Base-by-base conservation (phyloP, 176 grass and related monocot species). In the Guadua angustifolia region DNA sequence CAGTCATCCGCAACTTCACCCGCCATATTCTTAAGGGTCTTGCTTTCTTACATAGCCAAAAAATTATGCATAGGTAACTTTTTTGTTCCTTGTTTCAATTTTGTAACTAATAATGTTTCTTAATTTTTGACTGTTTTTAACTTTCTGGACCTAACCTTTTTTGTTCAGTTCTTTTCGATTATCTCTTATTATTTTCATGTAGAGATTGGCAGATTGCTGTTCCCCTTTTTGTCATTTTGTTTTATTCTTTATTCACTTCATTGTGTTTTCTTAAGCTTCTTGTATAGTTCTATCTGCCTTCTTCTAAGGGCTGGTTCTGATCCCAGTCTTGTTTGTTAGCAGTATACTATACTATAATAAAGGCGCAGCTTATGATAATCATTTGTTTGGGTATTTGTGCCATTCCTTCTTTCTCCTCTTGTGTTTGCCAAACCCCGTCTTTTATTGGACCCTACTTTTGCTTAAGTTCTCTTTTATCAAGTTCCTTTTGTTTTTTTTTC, bases 11-110 rank as follows among this genome's bases (percentile, higher is more conserved):
- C 71, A 95, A 86, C 88, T 99, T 99, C 82, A 99, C 97, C 29
- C 93, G 93, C 25, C 97, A 99, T 94, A 99, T 99, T 52, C 91
- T 99, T 50, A 94, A 79, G 24, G 97, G 97, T 67, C 82, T 99
- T 64, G 78, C 87, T 73, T 99, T 95, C 87, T 90, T 99, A 35
- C 97, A 99, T 80, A 94, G 97, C 71, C 82, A 99, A 90, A 94
- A 96, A 49, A 99, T 99, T 73, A 94, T 85, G 72, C 86, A 82
- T 85, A 83, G 76, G 73, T 86, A 75, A 61, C 18, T 79, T 67
- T 79, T 5, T 87, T 82, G 71, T 71, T 58, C 45, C 35, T 73
- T 53, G 33, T 83, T 77, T 44, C 1, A 77, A 44, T 24, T 36
- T 36, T 45, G 55, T 66, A 79, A 50, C 3, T 26, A 57, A 49